Evolutionary conservation across 2,329 filamentous ascomycete genomes (phyloP), one percentile per base, ranked within the genome.

Genomic region (Penicillium freii): DNA sequence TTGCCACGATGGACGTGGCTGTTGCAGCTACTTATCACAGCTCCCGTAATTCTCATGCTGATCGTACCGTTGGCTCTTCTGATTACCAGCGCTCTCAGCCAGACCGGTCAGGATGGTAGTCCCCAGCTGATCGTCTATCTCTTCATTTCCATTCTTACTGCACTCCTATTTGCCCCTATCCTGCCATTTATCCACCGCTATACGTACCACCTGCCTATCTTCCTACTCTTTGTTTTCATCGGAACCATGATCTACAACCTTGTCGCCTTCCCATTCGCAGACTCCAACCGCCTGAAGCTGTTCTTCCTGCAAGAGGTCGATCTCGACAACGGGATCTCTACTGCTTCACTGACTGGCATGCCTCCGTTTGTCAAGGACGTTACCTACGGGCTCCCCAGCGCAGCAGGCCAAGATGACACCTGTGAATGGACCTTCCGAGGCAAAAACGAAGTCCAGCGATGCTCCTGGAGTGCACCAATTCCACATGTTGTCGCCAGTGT

Each of bases 1-100:
- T 77, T 97, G 53, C 91, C 91, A 1, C 84, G 82, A 44, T 97
- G 89, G 89, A 87, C 89, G 19, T 99, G 94, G 94, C 74, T 94
- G 42, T 66, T 96, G 19, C 92, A 99, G 68, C 88, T 97, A 62
- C 78, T 97, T 4, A 71, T 97, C 17, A 78, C 95, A 10, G 89
- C 85, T 0, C 92, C 92, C 0, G 84, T 96, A 51, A 84, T 87
- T 47, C 79, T 96, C 45, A 87, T 94, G 58, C 73, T 97, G 21
- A 76, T 90, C 17, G 90, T 87, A 1, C 91, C 96, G 69, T 81
- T 92, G 27, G 88, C 84, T 1, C 81, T 97, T 4, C 77, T 93
- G 13, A 72, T 91, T 17, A 90, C 87, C 5, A 84, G 87, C 34
- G 85, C 90, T 2, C 80, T 92, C 21, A 81, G 87, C 57, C 92